These are phyloP conservation scores for Fusarium drepaniforme DNA, from an alignment of 2,329 filamentous ascomycete species.

Conservation along the genomic window DNA sequence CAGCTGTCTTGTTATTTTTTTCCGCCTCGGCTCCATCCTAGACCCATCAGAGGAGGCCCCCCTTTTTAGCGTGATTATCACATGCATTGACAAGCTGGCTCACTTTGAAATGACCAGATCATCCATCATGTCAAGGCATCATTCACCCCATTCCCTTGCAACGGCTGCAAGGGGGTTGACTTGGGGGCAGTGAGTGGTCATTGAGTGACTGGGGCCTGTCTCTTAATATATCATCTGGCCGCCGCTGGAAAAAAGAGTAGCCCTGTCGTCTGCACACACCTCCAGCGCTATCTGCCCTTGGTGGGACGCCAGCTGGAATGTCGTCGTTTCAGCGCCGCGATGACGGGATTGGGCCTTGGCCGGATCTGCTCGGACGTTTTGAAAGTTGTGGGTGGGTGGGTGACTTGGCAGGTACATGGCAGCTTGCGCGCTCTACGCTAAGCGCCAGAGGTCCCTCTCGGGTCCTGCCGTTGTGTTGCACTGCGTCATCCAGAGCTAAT, in stretches of 20 bases:
- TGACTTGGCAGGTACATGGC: conserved; percentile 37
- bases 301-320: conserved; percentile 21
- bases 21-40: neutral
- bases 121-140: conserved; percentile 46
- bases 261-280: conserved; percentile 13
- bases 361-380: conserved; percentile 29
- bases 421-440: neutral
- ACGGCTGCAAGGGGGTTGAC: conserved; percentile 13
- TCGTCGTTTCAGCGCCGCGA: conserved; percentile 33
- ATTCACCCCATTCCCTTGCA: conserved; percentile 34
- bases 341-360: conserved; percentile 34
- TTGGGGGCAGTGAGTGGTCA: neutral
- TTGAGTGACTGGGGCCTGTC: neutral
- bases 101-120: conserved; percentile 44
- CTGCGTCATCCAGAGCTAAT: conserved; percentile 38
- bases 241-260: conserved; percentile 15
- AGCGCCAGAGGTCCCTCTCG: conserved; percentile 15
- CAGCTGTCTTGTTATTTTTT: conserved; percentile 13
- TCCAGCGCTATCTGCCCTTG: neutral
- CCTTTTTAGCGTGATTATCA: conserved; percentile 46
- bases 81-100: conserved; percentile 40
- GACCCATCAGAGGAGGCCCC: conserved; percentile 27
- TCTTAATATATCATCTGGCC: neutral
- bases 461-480: conserved; percentile 26
- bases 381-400: conserved; percentile 6